Conservation (phyloP, 345 rosid genomes). For the Corchorus capsularis region DNA sequence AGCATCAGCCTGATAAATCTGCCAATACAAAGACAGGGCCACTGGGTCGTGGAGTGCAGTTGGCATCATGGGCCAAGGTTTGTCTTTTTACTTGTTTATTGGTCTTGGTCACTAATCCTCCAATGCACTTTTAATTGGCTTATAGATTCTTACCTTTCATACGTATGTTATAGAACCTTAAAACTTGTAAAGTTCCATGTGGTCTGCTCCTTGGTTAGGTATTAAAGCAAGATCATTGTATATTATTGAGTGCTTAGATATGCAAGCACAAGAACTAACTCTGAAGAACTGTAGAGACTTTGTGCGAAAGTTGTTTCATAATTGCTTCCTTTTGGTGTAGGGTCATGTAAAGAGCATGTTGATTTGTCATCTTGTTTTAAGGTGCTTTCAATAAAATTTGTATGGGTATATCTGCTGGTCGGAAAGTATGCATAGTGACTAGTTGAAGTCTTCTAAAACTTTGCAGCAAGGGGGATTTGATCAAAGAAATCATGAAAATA, state of each 20-base stretch:
- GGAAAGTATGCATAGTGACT: too few species aligned
- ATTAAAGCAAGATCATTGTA: neutral
- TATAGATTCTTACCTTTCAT: neutral
- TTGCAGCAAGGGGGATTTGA: too few species aligned
- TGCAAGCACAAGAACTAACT: neutral
- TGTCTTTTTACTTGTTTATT: conserved; percentile 14
- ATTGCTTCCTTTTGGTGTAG: too few species aligned
- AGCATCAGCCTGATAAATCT: conserved; percentile 22
- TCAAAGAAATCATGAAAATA: too few species aligned
- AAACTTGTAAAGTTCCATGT: neutral
- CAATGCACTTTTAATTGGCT: neutral
- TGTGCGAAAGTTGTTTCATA: too few species aligned
- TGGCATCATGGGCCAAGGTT: conserved; percentile 41
- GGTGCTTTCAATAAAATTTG: too few species aligned
- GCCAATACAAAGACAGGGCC: conserved; percentile 35
- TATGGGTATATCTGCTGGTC: too few species aligned
- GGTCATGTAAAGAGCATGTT: too few species aligned
- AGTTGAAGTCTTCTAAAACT: too few species aligned
- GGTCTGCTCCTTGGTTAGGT: neutral
- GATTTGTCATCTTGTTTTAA: too few species aligned
- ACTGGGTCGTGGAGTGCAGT: conserved; percentile 24
- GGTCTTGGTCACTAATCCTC: neutral
- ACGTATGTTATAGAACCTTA: neutral
- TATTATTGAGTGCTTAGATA: neutral
- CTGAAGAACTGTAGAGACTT: too few species aligned